A percentile compares a stretch with the other conserved stretches of the same genome.
phyloP scores from a whole-genome alignment of 2,329 filamentous ascomycete genomes.

The Sporothrix humicola region DNA sequence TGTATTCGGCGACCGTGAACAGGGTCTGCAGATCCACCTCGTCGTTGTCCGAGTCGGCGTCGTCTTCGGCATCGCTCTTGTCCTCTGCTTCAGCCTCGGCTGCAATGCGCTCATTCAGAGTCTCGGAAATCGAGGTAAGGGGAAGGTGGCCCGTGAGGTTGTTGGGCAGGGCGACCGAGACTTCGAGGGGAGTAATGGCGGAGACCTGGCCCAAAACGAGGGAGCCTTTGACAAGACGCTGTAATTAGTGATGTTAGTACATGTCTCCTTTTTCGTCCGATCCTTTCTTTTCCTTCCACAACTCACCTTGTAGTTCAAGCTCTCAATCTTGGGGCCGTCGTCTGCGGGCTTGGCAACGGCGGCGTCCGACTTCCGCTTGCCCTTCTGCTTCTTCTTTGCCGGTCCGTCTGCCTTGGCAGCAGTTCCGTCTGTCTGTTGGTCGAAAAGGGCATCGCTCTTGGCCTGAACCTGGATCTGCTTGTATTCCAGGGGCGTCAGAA shows the following conservation, averaged over 20 bases:
- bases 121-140: slow-evolving; percentile 86
- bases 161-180: slow-evolving; percentile 86
- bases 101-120: slow-evolving; percentile 74
- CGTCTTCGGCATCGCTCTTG: slow-evolving; percentile 45
- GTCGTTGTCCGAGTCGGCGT: slow-evolving; percentile 46
- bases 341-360: slow-evolving; percentile 56
- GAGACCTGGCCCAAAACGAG: slow-evolving; percentile 86
- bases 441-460: slow-evolving; percentile 87
- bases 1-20: slow-evolving; percentile 84
- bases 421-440: slow-evolving; percentile 69
- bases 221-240: slow-evolving; percentile 85
- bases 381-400: slow-evolving; percentile 61
- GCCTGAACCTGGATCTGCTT: slow-evolving; percentile 96
- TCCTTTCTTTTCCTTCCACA: slow-evolving; percentile 37
- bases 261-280: background rate
- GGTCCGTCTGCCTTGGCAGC: slow-evolving; percentile 52
- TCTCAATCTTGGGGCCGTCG: slow-evolving; percentile 74
- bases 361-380: slow-evolving; percentile 54
- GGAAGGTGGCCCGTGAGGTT: slow-evolving; percentile 89
- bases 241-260: slow-evolving; percentile 31
- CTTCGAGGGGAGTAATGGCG: slow-evolving; percentile 77
- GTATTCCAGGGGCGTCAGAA: slow-evolving; percentile 90
- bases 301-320: slow-evolving; percentile 83
- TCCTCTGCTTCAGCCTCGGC: slow-evolving; percentile 56
- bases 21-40: slow-evolving; percentile 75